Evolutionary conservation across 345 rosid genomes (phyloP), one percentile per base, ranked within the genome.

Genomic region (Schrenkiella parvula): DNA sequence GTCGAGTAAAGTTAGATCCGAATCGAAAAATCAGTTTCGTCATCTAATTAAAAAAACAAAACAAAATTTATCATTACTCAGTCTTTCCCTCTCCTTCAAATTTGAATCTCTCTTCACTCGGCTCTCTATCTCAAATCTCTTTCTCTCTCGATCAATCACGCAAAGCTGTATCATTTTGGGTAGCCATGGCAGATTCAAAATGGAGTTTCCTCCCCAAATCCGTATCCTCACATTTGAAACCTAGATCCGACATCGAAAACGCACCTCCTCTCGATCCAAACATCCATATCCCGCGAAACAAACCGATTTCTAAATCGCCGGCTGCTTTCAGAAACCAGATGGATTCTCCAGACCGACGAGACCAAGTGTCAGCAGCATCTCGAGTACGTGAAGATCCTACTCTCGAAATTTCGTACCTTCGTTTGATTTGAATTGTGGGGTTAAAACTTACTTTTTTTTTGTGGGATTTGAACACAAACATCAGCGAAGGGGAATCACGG

Each of bases 171-270:
- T 66, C 5, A 13, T 35, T 35, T 67, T 13, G 10, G 15, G 38
- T 1, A 57, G 34, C 32, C n/a, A 77, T 78, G 80, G 71, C 84
- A 9, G 80, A 76, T 9, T 87, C 98, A 0, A 62, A 83, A 21
- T 80, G 98, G 55, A 88, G 74, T 81, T 70, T 89, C 48, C 87
- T 95, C 21, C 83, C 93, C 12, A 85, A 80, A 78, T 89, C 98
- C 53, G 75, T 86, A 32, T 82, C 92, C 39, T 53, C 83, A 22
- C 85, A 80, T 65, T 77, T 69, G 44, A 90, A 72, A 26, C 47
- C 79, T 60, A 80, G 68, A 52, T 38, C 62, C 56, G 71, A 79
- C 42, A 50, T 81, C 22, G 96, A 95, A 63, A 91, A 91, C 73
- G 72, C 78, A 1, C 95, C 97, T 28, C 92, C 97, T 0, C 76